Percentiles rank a stretch among this genome's conserved stretches.
These are phyloP conservation scores for Talaromyces amestolkiae DNA, from an alignment of 2,329 filamentous ascomycete species.

Conservation along the genomic window DNA sequence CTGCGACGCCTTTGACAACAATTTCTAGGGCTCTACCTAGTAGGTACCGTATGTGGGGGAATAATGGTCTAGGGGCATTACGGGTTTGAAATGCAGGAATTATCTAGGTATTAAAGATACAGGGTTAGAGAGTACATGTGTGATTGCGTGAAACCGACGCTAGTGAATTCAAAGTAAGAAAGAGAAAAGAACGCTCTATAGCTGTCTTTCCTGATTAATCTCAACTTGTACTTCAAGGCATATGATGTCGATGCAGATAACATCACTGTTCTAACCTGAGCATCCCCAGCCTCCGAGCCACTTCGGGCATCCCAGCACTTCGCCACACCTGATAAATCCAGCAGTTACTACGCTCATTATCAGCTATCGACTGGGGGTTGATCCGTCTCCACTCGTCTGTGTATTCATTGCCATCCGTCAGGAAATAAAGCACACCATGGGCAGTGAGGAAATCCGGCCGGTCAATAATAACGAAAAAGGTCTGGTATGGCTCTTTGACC, in stretches of 20 bases:
- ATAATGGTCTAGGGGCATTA: too few species aligned
- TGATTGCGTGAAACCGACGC: too few species aligned
- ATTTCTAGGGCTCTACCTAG: too few species aligned
- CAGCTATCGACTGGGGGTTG: background rate
- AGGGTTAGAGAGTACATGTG: too few species aligned
- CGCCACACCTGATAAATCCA: constrained; percentile 13
- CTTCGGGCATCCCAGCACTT: constrained; percentile 16
- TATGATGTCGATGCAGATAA: background rate
- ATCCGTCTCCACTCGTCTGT: constrained; percentile 2
- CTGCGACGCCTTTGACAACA: too few species aligned
- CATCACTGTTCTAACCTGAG: background rate
- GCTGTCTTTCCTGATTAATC: too few species aligned
- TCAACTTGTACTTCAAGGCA: too few species aligned
- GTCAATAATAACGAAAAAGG: constrained; percentile 13
- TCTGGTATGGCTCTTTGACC: constrained; percentile 10
- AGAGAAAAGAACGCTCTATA: too few species aligned
- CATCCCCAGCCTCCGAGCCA: constrained; percentile 14
- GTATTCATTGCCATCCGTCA: constrained; percentile 12
- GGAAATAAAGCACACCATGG: constrained; percentile 9
- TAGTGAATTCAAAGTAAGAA: too few species aligned
- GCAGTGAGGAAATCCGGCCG: constrained; percentile 13
- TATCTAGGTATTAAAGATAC: too few species aligned
- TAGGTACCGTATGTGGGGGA: too few species aligned
- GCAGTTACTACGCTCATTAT: background rate
- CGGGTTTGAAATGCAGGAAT: too few species aligned